Percentiles rank a stretch among this genome's conserved stretches.
Conservation (phyloP, 805 yeast species). For the Candida berthetii region DNA sequence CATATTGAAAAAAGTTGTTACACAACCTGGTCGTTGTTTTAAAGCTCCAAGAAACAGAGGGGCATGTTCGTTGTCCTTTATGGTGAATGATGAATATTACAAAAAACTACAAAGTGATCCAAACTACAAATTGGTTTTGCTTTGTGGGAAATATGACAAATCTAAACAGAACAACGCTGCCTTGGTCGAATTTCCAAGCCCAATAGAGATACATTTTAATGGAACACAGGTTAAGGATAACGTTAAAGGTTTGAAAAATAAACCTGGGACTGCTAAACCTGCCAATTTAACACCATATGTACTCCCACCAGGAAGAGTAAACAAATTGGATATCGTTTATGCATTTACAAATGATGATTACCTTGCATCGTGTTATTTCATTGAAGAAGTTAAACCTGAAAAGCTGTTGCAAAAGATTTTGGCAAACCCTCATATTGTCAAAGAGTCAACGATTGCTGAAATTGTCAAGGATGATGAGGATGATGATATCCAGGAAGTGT, state of each 20-base stretch:
- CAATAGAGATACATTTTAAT: constrained; percentile 64
- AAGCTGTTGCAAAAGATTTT: constrained; percentile 34
- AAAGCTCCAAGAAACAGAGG: constrained; percentile 39
- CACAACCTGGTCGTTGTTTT: constrained; percentile 39
- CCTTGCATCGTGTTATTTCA: constrained; percentile 53
- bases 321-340: constrained; percentile 46
- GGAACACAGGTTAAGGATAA: constrained; percentile 40
- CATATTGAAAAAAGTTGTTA: constrained; percentile 37
- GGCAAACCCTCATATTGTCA: constrained; percentile 45
- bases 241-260: constrained; percentile 70
- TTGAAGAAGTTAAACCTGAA: constrained; percentile 38
- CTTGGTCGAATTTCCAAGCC: constrained; percentile 60
- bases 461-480: constrained; percentile 45
- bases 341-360: constrained; percentile 48
- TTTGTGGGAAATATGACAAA: constrained; percentile 43
- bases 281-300: constrained; percentile 61
- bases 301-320: constrained; percentile 24
- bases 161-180: constrained; percentile 21
- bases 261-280: constrained; percentile 75
- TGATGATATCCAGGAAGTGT: constrained; percentile 66
- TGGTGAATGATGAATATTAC: constrained; percentile 36
- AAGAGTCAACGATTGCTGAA: constrained; percentile 40
- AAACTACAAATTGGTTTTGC: constrained; percentile 37
- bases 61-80: constrained; percentile 34
- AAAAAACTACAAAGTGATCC: constrained; percentile 24